These are phyloP conservation scores for Fistulifera solaris DNA, from an alignment of 108 stramenopile species.

Conservation along the genomic window DNA sequence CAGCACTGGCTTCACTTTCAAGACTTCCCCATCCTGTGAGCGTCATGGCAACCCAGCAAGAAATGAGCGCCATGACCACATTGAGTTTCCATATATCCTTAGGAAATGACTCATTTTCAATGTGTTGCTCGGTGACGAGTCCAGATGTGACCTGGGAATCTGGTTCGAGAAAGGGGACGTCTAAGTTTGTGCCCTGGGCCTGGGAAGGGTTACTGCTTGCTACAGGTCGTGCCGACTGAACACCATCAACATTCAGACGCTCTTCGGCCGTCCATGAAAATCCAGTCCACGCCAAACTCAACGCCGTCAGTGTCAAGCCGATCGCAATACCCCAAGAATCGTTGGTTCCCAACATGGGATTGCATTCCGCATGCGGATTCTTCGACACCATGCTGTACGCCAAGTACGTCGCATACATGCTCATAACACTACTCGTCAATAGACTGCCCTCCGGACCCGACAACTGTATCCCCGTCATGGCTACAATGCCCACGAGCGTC, in stretches of 20 bases:
- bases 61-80: constrained; percentile 65
- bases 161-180: constrained; percentile 70
- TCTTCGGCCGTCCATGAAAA: constrained; percentile 50
- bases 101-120: constrained; percentile 14
- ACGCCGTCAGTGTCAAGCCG: constrained; percentile 63
- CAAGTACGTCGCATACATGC: constrained; percentile 73
- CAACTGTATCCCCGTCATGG: constrained; percentile 56
- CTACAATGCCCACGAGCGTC: constrained; percentile 68
- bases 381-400: constrained; percentile 78
- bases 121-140: constrained; percentile 34
- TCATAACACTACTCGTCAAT: constrained; percentile 77
- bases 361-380: constrained; percentile 74
- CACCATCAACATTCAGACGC: constrained; percentile 27
- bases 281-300: constrained; percentile 84
- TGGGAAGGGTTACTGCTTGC: constrained; percentile 5
- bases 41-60: constrained; percentile 85
- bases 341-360: constrained; percentile 65
- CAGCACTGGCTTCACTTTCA: constrained; percentile 44
- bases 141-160: constrained; percentile 49
- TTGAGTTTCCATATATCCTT: constrained; percentile 82
- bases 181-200: constrained; percentile 29
- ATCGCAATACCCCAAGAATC: constrained; percentile 67
- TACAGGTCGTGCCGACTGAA: constrained; percentile 25
- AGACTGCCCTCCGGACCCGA: constrained; percentile 74
- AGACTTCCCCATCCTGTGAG: constrained; percentile 87